Conservation (phyloP, 2,329 filamentous ascomycete species). For the Pestalotiopsis sp. region DNA sequence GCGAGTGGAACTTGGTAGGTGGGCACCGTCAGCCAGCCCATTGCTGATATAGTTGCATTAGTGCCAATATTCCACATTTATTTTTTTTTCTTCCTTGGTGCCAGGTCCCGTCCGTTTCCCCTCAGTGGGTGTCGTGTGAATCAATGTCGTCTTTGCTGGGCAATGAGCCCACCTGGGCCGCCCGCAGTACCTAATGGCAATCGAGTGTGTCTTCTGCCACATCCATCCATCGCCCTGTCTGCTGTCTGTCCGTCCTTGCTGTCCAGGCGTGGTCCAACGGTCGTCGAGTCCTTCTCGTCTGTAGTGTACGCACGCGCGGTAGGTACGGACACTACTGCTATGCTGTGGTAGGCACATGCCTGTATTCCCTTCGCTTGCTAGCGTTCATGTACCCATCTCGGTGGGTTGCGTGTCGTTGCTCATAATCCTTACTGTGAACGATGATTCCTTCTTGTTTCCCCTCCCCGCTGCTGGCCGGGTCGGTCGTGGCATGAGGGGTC, state of each 20-base stretch:
- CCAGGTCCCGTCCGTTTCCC: not conserved
- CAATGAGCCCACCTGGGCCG: not conserved
- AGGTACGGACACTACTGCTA: not conserved
- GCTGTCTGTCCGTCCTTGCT: not conserved
- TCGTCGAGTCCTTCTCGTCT: not conserved
- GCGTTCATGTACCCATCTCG: not conserved
- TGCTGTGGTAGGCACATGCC: not conserved
- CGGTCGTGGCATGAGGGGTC: constrained; percentile 1
- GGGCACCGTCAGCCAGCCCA: constrained; percentile 10
- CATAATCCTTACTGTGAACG: not conserved
- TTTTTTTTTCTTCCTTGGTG: constrained; percentile 2
- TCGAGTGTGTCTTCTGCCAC: not conserved
- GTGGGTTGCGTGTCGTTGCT: not conserved
- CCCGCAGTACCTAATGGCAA: not conserved
- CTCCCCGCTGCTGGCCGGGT: not conserved
- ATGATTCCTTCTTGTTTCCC: not conserved
- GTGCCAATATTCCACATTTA: constrained; percentile 15
- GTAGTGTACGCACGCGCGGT: not conserved
- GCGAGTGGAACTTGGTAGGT: constrained; percentile 7
- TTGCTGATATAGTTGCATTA: constrained; percentile 15
- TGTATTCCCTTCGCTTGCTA: not conserved
- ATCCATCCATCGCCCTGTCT: not conserved
- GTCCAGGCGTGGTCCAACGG: not conserved
- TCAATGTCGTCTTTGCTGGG: not conserved
- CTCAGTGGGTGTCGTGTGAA: not conserved